phyloP scores from a whole-genome alignment of 2,329 filamentous ascomycete species.

The Ophiostoma sp. region DNA sequence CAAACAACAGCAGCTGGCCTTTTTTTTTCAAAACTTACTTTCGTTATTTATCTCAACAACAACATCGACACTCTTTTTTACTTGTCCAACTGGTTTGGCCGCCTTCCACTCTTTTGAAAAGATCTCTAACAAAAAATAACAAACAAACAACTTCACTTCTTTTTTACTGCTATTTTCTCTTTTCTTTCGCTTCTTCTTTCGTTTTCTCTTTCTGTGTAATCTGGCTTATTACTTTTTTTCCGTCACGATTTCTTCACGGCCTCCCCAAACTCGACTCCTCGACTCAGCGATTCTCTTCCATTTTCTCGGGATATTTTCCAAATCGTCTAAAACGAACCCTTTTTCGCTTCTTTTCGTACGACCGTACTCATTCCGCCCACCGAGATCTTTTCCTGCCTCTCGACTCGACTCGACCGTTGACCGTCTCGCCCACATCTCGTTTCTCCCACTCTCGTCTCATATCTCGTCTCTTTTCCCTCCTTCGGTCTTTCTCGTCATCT shows the following conservation, averaged over 20 bases:
- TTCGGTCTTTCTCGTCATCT: background rate
- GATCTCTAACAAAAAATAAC: slow-evolving; percentile 14
- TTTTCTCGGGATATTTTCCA: slow-evolving; percentile 14
- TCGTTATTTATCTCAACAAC: slow-evolving; percentile 46
- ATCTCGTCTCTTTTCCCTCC: background rate
- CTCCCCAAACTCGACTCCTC: background rate
- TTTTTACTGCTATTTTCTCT: background rate
- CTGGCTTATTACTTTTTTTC: background rate
- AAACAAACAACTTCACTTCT: no score
- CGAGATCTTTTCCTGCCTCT: background rate
- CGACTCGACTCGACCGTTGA: background rate
- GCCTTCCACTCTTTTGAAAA: slow-evolving; percentile 53
- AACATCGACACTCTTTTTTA: slow-evolving; percentile 35
- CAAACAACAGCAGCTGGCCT: slow-evolving; percentile 45
- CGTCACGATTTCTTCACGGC: background rate
- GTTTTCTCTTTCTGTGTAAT: background rate
- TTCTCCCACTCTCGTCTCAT: background rate
- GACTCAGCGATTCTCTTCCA: background rate
- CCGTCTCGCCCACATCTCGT: background rate
- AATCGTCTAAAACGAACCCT: slow-evolving; percentile 15
- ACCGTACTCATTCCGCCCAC: slow-evolving; percentile 13
- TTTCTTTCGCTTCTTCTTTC: background rate
- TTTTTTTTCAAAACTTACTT: slow-evolving; percentile 31
- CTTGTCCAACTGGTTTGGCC: slow-evolving; percentile 58
- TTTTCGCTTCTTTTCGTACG: slow-evolving; percentile 17